Conservation (phyloP, 1,284 basidiomycete species). For the Heliocybe sulcata region DNA sequence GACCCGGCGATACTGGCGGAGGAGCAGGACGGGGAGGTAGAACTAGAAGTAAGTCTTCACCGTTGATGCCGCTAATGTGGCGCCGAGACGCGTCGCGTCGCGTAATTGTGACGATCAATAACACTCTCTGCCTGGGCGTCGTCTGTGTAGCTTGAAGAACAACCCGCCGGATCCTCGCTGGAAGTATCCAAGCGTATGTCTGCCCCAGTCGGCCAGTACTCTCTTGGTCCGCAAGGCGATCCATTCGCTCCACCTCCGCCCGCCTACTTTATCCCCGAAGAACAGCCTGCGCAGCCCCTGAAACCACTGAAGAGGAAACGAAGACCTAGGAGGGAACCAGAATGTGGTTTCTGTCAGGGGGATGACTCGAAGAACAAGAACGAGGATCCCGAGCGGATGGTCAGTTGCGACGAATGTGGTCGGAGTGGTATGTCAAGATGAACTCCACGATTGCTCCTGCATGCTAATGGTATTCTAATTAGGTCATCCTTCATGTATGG, state of each 20-base stretch:
- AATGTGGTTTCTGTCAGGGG: constrained; percentile 65
- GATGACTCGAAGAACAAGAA: constrained; percentile 48
- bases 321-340: constrained; percentile 43
- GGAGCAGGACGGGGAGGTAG: constrained; percentile 10
- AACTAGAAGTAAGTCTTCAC: constrained; percentile 21
- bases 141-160: background rate
- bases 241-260: constrained; percentile 64
- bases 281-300: constrained; percentile 26
- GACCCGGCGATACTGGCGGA: constrained; percentile 42
- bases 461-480: background rate
- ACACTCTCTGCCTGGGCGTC: background rate
- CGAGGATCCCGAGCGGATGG: constrained; percentile 54
- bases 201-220: constrained; percentile 34
- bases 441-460: constrained; percentile 1
- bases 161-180: background rate
- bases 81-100: constrained; percentile 28
- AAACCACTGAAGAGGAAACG: constrained; percentile 48
- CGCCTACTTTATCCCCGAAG: constrained; percentile 40
- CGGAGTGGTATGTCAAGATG: constrained; percentile 38
- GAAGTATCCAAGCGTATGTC: background rate
- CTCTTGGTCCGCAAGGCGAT: constrained; percentile 71
- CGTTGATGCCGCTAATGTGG: background rate
- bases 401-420: constrained; percentile 65
- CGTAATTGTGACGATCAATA: constrained; percentile 9
- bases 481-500: constrained; percentile 81